Conservation (phyloP, 1,284 basidiomycete species). For the Boletus mariae region DNA sequence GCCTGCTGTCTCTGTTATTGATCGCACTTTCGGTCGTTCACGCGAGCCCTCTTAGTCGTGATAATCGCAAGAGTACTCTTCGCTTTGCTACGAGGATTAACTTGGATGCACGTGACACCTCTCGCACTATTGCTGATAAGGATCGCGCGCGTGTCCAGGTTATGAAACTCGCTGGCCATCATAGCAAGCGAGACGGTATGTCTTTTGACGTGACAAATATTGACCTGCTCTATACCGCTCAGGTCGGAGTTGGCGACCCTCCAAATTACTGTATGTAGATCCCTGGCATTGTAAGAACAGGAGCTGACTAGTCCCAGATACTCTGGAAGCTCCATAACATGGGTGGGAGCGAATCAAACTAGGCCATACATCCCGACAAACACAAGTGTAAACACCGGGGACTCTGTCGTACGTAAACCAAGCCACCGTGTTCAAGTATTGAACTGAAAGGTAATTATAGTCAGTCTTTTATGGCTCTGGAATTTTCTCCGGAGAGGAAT, state of each 20-base stretch:
- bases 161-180: constrained; percentile 2
- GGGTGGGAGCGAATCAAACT: constrained; percentile 32
- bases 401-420: constrained; percentile 32
- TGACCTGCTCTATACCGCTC: constrained; percentile 32
- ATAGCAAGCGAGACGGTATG: constrained; percentile 7
- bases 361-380: constrained; percentile 35
- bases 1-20: constrained; percentile 2
- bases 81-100: constrained; percentile 15
- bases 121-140: constrained; percentile 2
- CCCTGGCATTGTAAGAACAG: neutral
- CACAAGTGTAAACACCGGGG: constrained; percentile 42
- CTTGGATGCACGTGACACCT: neutral
- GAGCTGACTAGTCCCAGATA: constrained; percentile 15
- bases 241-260: constrained; percentile 44
- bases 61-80: constrained; percentile 14
- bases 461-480: constrained; percentile 50
- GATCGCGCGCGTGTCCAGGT: constrained; percentile 23
- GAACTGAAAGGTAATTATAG: constrained; percentile 6
- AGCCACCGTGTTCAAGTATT: too few relatives aligned
- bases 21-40: constrained; percentile 8
- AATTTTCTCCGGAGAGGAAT: constrained; percentile 49
- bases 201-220: constrained; percentile 11
- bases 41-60: constrained; percentile 13
- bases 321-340: constrained; percentile 38
- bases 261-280: constrained; percentile 38